These are phyloP conservation scores for Isatis tinctoria DNA, from an alignment of 345 rosid genomes.

Conservation along the genomic window DNA sequence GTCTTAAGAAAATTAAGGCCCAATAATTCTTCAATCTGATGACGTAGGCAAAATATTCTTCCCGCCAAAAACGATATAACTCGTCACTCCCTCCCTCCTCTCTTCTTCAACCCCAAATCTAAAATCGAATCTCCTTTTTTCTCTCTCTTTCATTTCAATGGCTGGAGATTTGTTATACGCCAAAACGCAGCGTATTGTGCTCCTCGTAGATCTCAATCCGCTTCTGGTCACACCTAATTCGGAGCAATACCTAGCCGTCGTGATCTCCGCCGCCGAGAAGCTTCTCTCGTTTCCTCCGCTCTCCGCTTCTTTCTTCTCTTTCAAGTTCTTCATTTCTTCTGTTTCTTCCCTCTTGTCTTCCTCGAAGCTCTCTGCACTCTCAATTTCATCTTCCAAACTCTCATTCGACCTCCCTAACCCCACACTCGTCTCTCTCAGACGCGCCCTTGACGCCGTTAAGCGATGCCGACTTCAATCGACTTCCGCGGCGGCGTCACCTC, in stretches of 20 bases:
- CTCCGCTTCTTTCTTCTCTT: conserved; percentile 63
- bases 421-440: conserved; percentile 50
- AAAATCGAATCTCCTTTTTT: not conserved
- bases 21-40: not conserved
- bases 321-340: conserved; percentile 83
- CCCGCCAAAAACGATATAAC: conserved; percentile 27
- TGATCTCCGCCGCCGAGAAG: conserved; percentile 51
- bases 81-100: not conserved
- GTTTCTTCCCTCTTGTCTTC: conserved; percentile 87
- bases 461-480: not conserved
- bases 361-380: conserved; percentile 57
- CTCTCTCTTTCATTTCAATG: conserved; percentile 32
- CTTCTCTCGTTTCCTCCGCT: conserved; percentile 57
- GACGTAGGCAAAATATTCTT: not conserved
- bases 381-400: conserved; percentile 48
- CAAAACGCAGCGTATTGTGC: conserved; percentile 70
- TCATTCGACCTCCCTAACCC: conserved; percentile 58
- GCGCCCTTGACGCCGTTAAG: conserved; percentile 28
- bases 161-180: conserved; percentile 41
- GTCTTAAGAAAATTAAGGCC: no score
- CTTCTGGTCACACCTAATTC: conserved; percentile 39
- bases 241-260: conserved; percentile 36
- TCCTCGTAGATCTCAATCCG: conserved; percentile 73
- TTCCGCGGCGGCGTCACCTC: conserved; percentile 8
- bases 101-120: conserved; percentile 5